phyloP scores from a whole-genome alignment of 2,329 filamentous ascomycete genomes.

The Ophiostoma quercus region DNA sequence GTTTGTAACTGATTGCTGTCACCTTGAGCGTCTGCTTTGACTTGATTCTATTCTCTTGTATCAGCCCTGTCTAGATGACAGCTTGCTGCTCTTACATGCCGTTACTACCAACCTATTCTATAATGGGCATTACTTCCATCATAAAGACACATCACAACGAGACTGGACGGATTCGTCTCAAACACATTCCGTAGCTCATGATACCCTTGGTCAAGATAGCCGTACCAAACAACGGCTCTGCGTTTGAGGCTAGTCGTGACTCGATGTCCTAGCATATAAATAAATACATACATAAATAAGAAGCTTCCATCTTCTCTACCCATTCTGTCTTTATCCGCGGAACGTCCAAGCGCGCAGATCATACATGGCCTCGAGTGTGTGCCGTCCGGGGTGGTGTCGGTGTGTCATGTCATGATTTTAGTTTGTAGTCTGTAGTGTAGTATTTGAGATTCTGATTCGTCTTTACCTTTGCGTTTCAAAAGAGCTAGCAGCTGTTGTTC shows the following conservation, averaged over 20 bases:
- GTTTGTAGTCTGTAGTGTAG: not conserved
- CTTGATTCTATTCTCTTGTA: too few relatives aligned
- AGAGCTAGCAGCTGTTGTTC: not conserved
- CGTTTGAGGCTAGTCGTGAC: not conserved
- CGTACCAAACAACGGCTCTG: not conserved
- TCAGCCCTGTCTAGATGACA: too few relatives aligned
- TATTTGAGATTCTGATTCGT: not conserved
- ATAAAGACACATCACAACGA: not conserved
- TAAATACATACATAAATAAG: too few relatives aligned
- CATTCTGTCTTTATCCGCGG: conserved; percentile 18
- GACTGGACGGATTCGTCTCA: not conserved
- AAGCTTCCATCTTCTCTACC: not conserved
- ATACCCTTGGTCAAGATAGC: not conserved
- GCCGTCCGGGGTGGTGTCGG: not conserved
- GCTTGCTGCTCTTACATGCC: too few relatives aligned
- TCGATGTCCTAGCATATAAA: too few relatives aligned
- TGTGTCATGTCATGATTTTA: not conserved
- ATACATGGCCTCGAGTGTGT: conserved; percentile 14
- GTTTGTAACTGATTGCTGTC: too few relatives aligned
- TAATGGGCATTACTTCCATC: too few relatives aligned
- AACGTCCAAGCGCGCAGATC: conserved; percentile 20
- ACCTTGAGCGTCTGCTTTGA: too few relatives aligned
- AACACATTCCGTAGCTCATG: not conserved
- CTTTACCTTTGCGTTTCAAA: not conserved
- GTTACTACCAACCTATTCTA: too few relatives aligned